phyloP scores from a whole-genome alignment of 129 eudicot species.

The carrot (Daucus carota) region DH1_v3.0 NC_030383.2:7511001-7511500 shows the following conservation, averaged over 20 bases:
- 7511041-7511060: not conserved
- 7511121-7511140: conserved; percentile 47
- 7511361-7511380: not conserved
- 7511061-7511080: not conserved
- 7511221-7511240: conserved; percentile 71
- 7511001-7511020: not conserved
- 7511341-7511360: not conserved
- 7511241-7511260: conserved; percentile 59
- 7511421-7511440: conserved; percentile 37
- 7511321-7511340: no score
- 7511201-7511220: conserved; percentile 78
- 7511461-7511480: conserved; percentile 64
- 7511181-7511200: conserved; percentile 61
- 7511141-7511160: conserved; percentile 66
- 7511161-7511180: conserved; percentile 84
- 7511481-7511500: conserved; percentile 70
- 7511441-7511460: conserved; percentile 68
- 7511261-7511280: conserved; percentile 40
- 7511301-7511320: no score
- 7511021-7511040: not conserved
- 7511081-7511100: not conserved
- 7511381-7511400: not conserved
- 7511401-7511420: not conserved
- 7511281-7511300: not conserved
- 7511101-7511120: not conserved